Percentiles rank a stretch among this genome's conserved stretches.
These are phyloP conservation scores for Codiaeum variegatum DNA, from an alignment of 441 rosid species.

Conservation along the genomic window DNA sequence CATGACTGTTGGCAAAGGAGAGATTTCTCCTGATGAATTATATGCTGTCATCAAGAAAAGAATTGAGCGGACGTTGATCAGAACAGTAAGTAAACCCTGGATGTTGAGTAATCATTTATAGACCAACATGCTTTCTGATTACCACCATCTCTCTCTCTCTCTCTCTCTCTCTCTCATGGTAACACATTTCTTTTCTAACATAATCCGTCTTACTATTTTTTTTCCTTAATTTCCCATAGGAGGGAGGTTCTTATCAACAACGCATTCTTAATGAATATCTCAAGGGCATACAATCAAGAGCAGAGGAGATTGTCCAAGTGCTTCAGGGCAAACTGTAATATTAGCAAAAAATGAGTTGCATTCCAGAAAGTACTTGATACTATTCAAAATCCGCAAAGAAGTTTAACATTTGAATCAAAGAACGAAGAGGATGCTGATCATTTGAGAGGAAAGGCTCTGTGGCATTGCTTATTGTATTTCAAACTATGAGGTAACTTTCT, in stretches of 20 bases:
- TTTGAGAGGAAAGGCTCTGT: not conserved
- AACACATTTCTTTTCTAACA: not conserved
- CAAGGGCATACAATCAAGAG: slow-evolving; percentile 73
- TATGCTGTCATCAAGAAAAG: slow-evolving; percentile 70
- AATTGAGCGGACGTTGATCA: slow-evolving; percentile 64
- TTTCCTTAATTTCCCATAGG: slow-evolving; percentile 39
- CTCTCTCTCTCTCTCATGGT: not conserved
- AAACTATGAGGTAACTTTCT: not conserved
- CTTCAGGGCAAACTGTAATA: slow-evolving; percentile 33
- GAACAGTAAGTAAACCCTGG: slow-evolving; percentile 51
- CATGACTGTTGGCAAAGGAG: slow-evolving; percentile 67
- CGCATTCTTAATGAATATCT: slow-evolving; percentile 67
- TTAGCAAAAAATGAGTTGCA: not conserved
- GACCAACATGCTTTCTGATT: not conserved
- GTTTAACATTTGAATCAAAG: not conserved
- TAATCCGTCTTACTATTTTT: not conserved
- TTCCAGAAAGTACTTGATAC: not conserved
- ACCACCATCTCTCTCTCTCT: not conserved
- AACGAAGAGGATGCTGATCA: not conserved
- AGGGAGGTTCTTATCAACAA: slow-evolving; percentile 92
- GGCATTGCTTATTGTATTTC: not conserved
- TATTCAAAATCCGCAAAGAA: not conserved
- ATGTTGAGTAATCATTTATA: not conserved
- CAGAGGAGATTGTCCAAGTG: slow-evolving; percentile 49
- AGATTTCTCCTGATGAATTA: slow-evolving; percentile 55